Evolutionary conservation across 495 filamentous ascomycete species (phyloP).

Genomic region (Hyaloscypha finlandica): DNA sequence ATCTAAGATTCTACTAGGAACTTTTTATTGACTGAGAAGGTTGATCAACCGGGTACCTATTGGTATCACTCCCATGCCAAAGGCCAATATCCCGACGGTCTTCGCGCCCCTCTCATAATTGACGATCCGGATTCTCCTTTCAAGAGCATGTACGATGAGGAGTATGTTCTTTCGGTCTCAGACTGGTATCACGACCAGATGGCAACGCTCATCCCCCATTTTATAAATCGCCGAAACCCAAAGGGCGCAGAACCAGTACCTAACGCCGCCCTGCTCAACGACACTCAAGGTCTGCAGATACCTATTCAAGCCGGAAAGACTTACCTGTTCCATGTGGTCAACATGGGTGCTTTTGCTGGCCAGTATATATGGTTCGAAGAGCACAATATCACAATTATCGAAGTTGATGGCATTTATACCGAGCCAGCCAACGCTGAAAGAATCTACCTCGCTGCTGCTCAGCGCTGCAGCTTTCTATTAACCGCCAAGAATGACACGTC

Average conservation of each 20-base stretch:
- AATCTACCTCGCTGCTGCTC: slow-evolving; percentile 68
- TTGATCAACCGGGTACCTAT: slow-evolving; percentile 65
- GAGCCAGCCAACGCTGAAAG: slow-evolving; percentile 59
- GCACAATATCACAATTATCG: slow-evolving; percentile 61
- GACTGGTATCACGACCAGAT: slow-evolving; percentile 52
- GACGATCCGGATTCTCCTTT: slow-evolving; percentile 58
- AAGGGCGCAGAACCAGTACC: slow-evolving; percentile 67
- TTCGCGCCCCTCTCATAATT: slow-evolving; percentile 62
- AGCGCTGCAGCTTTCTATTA: slow-evolving; percentile 69
- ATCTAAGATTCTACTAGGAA: slow-evolving; percentile 42
- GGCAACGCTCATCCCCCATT: slow-evolving; percentile 54
- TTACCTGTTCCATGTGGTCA: slow-evolving; percentile 76
- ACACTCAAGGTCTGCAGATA: slow-evolving; percentile 54
- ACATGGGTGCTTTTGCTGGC: slow-evolving; percentile 69
- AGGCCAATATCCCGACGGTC: slow-evolving; percentile 65
- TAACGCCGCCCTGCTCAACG: slow-evolving; percentile 43
- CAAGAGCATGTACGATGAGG: slow-evolving; percentile 56
- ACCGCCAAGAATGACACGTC: slow-evolving; percentile 64
- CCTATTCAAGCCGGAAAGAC: slow-evolving; percentile 70
- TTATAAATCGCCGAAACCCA: slow-evolving; percentile 59
- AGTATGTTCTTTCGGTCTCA: slow-evolving; percentile 55
- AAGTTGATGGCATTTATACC: slow-evolving; percentile 56
- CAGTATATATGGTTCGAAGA: slow-evolving; percentile 75
- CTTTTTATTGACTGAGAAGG: slow-evolving; percentile 61
- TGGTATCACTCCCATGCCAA: slow-evolving; percentile 72